These are phyloP conservation scores for Penicillium chermesinum DNA, from an alignment of 495 filamentous ascomycete genomes.

Conservation along the genomic window DNA sequence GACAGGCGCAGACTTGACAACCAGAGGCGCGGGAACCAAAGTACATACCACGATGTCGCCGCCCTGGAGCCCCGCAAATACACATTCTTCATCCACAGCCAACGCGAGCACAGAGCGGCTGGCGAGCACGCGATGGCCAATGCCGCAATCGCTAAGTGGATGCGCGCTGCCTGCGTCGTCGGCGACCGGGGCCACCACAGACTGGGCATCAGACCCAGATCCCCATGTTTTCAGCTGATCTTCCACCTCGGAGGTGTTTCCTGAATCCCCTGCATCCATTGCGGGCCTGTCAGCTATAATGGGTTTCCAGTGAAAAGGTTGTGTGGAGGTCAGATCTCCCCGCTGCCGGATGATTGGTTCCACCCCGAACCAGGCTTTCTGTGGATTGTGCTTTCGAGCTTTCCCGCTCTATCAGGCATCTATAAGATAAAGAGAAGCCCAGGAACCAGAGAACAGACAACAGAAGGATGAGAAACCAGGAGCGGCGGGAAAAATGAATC, in stretches of 20 bases:
- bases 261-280: slow-evolving; percentile 41
- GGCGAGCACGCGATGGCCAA: slow-evolving; percentile 43
- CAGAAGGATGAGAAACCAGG: not conserved
- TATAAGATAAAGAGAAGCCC: not conserved
- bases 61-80: slow-evolving; percentile 78
- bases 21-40: not conserved
- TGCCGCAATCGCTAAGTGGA: slow-evolving; percentile 33
- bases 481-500: slow-evolving; percentile 16
- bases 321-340: slow-evolving; percentile 8
- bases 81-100: slow-evolving; percentile 43
- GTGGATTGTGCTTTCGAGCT: not conserved
- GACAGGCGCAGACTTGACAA: not conserved
- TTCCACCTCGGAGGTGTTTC: slow-evolving; percentile 35
- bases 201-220: slow-evolving; percentile 35
- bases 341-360: slow-evolving; percentile 2
- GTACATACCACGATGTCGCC: slow-evolving; percentile 74
- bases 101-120: slow-evolving; percentile 45
- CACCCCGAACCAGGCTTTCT: not conserved
- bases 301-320: not conserved
- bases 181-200: slow-evolving; percentile 2
- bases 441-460: not conserved
- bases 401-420: not conserved
- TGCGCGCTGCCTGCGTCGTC: slow-evolving; percentile 12
- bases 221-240: slow-evolving; percentile 38
- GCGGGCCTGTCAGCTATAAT: slow-evolving; percentile 12